A percentile compares a stretch with the other conserved stretches of the same genome.
Conservation (phyloP, 495 filamentous ascomycete species). For the Aspergillus panamensis region DNA sequence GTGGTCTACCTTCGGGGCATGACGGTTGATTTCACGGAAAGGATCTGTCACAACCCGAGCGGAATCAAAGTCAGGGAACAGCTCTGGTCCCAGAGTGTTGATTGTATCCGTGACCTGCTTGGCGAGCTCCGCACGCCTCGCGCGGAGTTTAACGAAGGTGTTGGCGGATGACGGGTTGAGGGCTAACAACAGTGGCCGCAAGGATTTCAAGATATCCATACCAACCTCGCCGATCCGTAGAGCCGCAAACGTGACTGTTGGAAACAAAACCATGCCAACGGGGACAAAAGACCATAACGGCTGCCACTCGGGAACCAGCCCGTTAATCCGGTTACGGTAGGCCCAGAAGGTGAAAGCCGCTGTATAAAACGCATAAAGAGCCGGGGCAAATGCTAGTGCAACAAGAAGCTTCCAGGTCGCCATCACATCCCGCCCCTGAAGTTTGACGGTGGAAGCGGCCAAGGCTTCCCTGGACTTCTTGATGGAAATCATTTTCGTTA, state of each 20-base stretch:
- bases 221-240: conserved; percentile 94
- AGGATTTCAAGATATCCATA: conserved; percentile 97
- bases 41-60: conserved; percentile 70
- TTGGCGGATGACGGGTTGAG: conserved; percentile 82
- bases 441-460: conserved; percentile 88
- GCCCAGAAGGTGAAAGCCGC: conserved; percentile 71
- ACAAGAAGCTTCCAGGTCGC: conserved; percentile 98
- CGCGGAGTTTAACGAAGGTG: conserved; percentile 73
- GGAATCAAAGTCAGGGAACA: conserved; percentile 94
- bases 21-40: conserved; percentile 41
- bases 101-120: conserved; percentile 85
- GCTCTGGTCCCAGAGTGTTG: conserved; percentile 91
- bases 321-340: conserved; percentile 74
- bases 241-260: conserved; percentile 85
- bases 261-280: conserved; percentile 74
- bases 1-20: conserved; percentile 19
- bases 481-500: conserved; percentile 82
- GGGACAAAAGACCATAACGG: conserved; percentile 74
- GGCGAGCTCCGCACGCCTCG: conserved; percentile 67
- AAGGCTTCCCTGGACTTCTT: conserved; percentile 88
- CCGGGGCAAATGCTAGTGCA: conserved; percentile 79
- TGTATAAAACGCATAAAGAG: conserved; percentile 80
- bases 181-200: conserved; percentile 84
- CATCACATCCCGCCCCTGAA: conserved; percentile 92
- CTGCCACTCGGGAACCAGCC: conserved; percentile 72